Conservation (phyloP, 78 protist species). For the Speleostelium caveatum region DNA sequence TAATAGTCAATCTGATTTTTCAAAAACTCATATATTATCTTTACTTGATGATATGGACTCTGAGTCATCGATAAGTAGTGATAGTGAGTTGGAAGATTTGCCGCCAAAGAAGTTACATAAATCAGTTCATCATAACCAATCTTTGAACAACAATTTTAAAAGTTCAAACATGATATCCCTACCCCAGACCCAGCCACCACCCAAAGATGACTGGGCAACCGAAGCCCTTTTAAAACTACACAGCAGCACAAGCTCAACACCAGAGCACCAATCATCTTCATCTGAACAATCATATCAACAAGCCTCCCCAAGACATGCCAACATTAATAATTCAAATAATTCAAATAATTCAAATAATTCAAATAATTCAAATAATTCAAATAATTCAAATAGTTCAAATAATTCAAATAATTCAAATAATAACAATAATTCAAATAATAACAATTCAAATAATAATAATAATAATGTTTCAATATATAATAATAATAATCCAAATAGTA, state of each 20-base stretch:
- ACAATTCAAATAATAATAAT: background rate
- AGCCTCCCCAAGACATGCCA: too few relatives aligned
- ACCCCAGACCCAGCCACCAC: background rate
- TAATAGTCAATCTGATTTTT: background rate
- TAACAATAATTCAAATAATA: background rate
- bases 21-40: slow-evolving; percentile 11
- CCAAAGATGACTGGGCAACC: slow-evolving; percentile 33
- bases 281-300: background rate
- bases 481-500: background rate
- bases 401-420: background rate
- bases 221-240: slow-evolving; percentile 37
- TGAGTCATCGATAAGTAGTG: slow-evolving; percentile 33
- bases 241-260: background rate
- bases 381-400: background rate
- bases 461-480: background rate
- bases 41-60: slow-evolving; percentile 34
- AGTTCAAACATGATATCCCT: background rate
- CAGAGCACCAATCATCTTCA: background rate
- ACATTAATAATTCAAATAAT: background rate
- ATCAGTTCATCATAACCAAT: background rate
- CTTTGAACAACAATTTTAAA: background rate
- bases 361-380: background rate
- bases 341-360: background rate
- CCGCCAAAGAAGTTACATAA: background rate
- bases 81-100: background rate